Conservation (phyloP, 1,284 basidiomycete genomes). For the Pseudozyma sp. region DNA sequence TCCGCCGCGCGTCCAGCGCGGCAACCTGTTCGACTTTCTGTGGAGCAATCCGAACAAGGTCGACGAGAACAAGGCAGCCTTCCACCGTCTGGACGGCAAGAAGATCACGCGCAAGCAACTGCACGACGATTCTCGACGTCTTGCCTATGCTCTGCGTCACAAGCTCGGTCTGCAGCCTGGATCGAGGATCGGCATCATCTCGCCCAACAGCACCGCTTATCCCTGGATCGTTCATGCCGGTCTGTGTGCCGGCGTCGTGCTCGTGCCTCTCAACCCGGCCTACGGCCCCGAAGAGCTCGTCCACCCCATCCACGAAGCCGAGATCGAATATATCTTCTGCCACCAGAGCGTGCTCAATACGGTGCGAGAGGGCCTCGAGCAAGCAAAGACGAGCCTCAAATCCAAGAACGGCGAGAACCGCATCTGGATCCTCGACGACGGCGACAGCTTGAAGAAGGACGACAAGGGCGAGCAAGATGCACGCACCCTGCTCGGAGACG, state of each 20-base stretch:
- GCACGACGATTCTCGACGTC: slow-evolving; percentile 39
- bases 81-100: slow-evolving; percentile 59
- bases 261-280: slow-evolving; percentile 60
- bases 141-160: slow-evolving; percentile 55
- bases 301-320: slow-evolving; percentile 59
- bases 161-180: slow-evolving; percentile 53
- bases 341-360: slow-evolving; percentile 48
- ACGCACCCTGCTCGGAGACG: slow-evolving; percentile 39
- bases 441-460: slow-evolving; percentile 48
- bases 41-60: slow-evolving; percentile 56
- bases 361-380: slow-evolving; percentile 51
- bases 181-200: slow-evolving; percentile 58
- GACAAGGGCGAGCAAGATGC: slow-evolving; percentile 55
- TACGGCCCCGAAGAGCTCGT: slow-evolving; percentile 64
- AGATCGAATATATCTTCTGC: slow-evolving; percentile 55
- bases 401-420: slow-evolving; percentile 44
- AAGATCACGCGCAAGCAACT: slow-evolving; percentile 51
- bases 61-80: slow-evolving; percentile 41
- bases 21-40: slow-evolving; percentile 57
- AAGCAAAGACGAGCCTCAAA: slow-evolving; percentile 36
- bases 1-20: slow-evolving; percentile 33
- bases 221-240: slow-evolving; percentile 55
- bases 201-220: slow-evolving; percentile 63
- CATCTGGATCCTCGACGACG: slow-evolving; percentile 63
- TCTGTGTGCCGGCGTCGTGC: slow-evolving; percentile 49